Percentiles rank a stretch among this genome's conserved stretches.
Conservation (phyloP, 768 basidiomycete genomes). For the Xerocomellus dryophilus region DNA sequence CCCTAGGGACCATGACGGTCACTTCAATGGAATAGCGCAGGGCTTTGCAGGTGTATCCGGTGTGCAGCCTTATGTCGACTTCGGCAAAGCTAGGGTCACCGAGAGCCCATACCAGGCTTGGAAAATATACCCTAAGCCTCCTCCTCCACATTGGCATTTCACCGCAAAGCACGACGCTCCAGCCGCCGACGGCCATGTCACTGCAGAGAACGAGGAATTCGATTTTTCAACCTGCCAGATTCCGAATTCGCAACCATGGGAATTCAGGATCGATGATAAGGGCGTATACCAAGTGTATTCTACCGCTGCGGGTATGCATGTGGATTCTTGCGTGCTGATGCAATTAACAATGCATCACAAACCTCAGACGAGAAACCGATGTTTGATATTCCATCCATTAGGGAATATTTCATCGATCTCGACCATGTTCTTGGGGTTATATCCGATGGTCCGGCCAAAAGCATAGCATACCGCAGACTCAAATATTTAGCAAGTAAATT, state of each 20-base stretch:
- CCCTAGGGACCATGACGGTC: constrained; percentile 84
- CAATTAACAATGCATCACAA: not conserved
- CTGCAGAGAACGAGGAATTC: constrained; percentile 49
- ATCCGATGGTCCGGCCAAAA: constrained; percentile 93
- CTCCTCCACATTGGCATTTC: constrained; percentile 97
- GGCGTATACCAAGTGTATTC: constrained; percentile 90
- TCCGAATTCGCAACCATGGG: constrained; percentile 62
- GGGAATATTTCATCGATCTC: constrained; percentile 95
- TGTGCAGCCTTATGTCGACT: constrained; percentile 58
- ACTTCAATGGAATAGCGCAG: constrained; percentile 67
- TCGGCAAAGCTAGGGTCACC: constrained; percentile 23
- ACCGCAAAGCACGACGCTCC: constrained; percentile 47
- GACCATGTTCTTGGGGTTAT: constrained; percentile 90
- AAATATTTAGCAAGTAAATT: constrained; percentile 93
- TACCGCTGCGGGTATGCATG: constrained; percentile 7
- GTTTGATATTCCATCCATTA: constrained; percentile 78
- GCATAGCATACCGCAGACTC: constrained; percentile 87
- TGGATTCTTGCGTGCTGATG: not conserved
- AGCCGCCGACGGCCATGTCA: constrained; percentile 36
- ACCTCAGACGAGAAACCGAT: constrained; percentile 49
- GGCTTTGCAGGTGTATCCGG: constrained; percentile 62
- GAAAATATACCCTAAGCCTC: constrained; percentile 90
- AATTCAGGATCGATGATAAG: constrained; percentile 74
- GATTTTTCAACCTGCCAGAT: constrained; percentile 69
- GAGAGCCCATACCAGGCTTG: constrained; percentile 54